Base-by-base conservation (phyloP, 805 yeast species). In the Metschnikowia proteae region DNA sequence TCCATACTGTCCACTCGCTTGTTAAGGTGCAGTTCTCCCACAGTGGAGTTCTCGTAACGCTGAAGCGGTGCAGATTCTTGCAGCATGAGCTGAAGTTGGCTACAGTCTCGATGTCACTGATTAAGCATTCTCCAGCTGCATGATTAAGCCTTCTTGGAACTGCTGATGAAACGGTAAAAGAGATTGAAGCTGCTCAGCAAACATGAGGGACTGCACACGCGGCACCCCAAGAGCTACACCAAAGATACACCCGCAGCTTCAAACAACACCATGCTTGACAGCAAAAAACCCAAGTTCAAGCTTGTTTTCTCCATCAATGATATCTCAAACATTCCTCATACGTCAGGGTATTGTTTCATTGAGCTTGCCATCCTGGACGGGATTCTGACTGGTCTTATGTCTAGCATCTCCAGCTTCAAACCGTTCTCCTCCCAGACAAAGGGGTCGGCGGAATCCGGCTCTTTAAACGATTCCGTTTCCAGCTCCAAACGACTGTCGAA, bases 271-370 rank as follows among this genome's bases (percentile, higher is more conserved):
- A 58, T 57, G 62, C 48, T 60, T 22, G 49, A 46, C 31, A 58
- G 65, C 38, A 71, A 64, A 50, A 73, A 76, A 50, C 86, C 88
- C 6, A 81, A 81, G 65, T 91, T 88, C 64, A 69, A 79, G 43
- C 72, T 88, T 36, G 64, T 73, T 22, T 66, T 88, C 28, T 65
- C 75, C 13, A 75, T 90, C 42, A 77, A 79, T 47, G 95, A 88
- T 54, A 70, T 92, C 41, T 76, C 84, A n/a, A 91, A 91, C 59
- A 79, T 92, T 28, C 98, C 98, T 1, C 90, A 87, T 55, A 74
- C 84, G 1, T 71, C 82, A 3, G 96, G 96, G 0, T 62, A 71
- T 33, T 82, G 92, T 56, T 82, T 65, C 53, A 79, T 89, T 17
- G 81, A 83, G 49, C 78, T 91, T 78, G 73, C 71, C 38, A 68